Evolutionary conservation across 306 rosid species (phyloP), one percentile per base, ranked within the genome.

Genomic region (Alnus rubra): DNA sequence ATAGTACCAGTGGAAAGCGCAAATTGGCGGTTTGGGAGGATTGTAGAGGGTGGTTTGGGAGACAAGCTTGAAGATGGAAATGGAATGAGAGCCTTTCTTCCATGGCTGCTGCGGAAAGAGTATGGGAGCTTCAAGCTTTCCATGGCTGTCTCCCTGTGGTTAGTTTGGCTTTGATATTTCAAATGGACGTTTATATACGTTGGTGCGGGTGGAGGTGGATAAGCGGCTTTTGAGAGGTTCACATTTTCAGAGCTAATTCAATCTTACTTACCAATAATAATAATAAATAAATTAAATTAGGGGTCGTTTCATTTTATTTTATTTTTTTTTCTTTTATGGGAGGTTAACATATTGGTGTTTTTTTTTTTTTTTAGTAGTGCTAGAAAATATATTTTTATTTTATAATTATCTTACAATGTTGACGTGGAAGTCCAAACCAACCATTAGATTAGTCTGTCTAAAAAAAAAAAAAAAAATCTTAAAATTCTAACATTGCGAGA

Each of bases 51-150:
- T 18, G 85, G 64, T 23, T 49, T 53, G 71, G 79, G 76, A 7
- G 33, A 76, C 15, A 81, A 60, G 19, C 15, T 42, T 16, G 76
- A 84, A 76, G 50, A 73, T n/a, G 73, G 84, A 50, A 84, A 54
- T 28, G 82, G 63, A 30, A 78, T 5, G 15, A 76, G 78, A 80
- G 82, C 28, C 19, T 70, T 84, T 64, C 82, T 37, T 71, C 80
- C 84, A 79, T 76, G 74, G 77, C 33, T 47, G 11, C 75, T 7
- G 72, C 6, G 31, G 1, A 60, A 39, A 44, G 77, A 69, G 59
- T 64, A 67, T 31, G 79, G 84, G 75, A 84, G 82, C 82, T 87
- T 82, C 77, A 79, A 18, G 84, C 50, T 82, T 33, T 80, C 86
- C 90, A 84, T 87, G 79, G 83, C 65, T 31, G 37, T 13, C 49